Percentiles rank a stretch among this genome's conserved stretches.
These are phyloP conservation scores for Panellus pusillus DNA, from an alignment of 768 basidiomycete genomes.

Conservation along the genomic window DNA sequence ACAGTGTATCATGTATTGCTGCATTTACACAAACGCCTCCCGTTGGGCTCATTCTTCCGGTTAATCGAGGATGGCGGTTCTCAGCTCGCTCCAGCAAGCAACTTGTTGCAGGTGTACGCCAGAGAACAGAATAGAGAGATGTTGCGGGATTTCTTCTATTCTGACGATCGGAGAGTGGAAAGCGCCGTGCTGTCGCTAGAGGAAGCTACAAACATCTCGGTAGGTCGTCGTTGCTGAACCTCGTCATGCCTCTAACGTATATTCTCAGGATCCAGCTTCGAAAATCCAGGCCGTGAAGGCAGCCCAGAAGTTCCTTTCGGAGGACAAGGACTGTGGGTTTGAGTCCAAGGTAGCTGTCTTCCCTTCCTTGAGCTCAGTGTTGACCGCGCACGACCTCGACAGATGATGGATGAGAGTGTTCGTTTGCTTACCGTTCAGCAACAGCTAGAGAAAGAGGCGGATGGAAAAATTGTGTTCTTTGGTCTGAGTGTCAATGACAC, in stretches of 20 bases:
- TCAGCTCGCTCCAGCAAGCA: slow-evolving; percentile 69
- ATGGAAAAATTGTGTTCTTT: slow-evolving; percentile 77
- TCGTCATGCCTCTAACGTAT: not conserved
- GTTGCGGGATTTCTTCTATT: slow-evolving; percentile 95
- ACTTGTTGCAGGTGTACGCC: slow-evolving; percentile 85
- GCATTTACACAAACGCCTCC: slow-evolving; percentile 78
- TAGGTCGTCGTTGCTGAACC: slow-evolving; percentile 26
- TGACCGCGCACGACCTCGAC: not conserved
- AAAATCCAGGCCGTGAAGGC: slow-evolving; percentile 71
- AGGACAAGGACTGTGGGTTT: slow-evolving; percentile 89
- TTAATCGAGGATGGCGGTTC: slow-evolving; percentile 90
- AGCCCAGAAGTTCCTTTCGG: slow-evolving; percentile 91
- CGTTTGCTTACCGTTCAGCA: slow-evolving; percentile 81
- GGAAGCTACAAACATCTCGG: slow-evolving; percentile 70
- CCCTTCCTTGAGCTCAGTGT: not conserved
- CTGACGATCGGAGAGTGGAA: slow-evolving; percentile 92
- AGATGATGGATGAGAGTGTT: slow-evolving; percentile 92
- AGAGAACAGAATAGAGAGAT: slow-evolving; percentile 88
- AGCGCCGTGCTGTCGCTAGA: slow-evolving; percentile 87
- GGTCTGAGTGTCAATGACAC: slow-evolving; percentile 88
- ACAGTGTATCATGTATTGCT: slow-evolving; percentile 93
- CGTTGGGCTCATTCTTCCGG: slow-evolving; percentile 91
- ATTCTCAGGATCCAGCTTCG: slow-evolving; percentile 66
- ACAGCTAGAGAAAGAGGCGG: slow-evolving; percentile 82
- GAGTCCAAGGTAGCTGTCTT: slow-evolving; percentile 73